Evolutionary conservation across 2,329 filamentous ascomycete genomes (phyloP).

Genomic region (Hysterium pulicare): DNA sequence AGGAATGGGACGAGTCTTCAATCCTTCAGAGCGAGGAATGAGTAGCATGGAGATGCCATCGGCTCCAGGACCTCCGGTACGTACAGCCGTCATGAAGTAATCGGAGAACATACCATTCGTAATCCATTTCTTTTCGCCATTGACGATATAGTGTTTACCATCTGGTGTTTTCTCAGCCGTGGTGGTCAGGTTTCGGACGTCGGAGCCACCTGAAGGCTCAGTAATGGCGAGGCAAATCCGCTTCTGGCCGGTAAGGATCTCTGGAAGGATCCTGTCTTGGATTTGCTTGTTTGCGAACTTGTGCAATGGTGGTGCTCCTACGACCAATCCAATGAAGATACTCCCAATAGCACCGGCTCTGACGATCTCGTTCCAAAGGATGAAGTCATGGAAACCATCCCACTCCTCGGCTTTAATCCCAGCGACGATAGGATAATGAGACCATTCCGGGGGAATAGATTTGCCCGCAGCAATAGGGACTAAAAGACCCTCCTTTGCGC

Average conservation of each 20-base stretch:
- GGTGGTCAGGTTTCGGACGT: constrained; percentile 23
- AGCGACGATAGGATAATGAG: constrained; percentile 46
- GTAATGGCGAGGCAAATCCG: constrained; percentile 31
- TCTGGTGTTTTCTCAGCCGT: constrained; percentile 24
- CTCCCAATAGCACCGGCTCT: constrained; percentile 24
- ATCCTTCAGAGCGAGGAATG: constrained; percentile 23
- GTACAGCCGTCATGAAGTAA: constrained; percentile 33
- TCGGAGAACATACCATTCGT: constrained; percentile 34
- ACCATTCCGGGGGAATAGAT: constrained; percentile 23
- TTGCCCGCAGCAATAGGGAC: constrained; percentile 30
- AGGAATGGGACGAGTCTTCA: constrained; percentile 20
- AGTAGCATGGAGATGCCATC: constrained; percentile 29
- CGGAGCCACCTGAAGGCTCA: constrained; percentile 25
- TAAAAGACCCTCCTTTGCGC: constrained; percentile 26
- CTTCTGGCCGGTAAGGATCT: constrained; percentile 26
- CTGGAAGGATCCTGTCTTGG: constrained; percentile 23
- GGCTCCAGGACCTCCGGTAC: constrained; percentile 27
- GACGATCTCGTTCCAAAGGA: constrained; percentile 34
- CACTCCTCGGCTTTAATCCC: constrained; percentile 41
- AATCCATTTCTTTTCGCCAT: constrained; percentile 40
- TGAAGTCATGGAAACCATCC: constrained; percentile 38
- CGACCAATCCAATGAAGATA: constrained; percentile 26
- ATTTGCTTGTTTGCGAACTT: constrained; percentile 19
- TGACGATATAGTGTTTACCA: constrained; percentile 35
- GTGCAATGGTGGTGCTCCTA: constrained; percentile 27